These are phyloP conservation scores for Mucor racemosus DNA, from an alignment of 371 early-diverging fungal genomes.

Conservation along the genomic window DNA sequence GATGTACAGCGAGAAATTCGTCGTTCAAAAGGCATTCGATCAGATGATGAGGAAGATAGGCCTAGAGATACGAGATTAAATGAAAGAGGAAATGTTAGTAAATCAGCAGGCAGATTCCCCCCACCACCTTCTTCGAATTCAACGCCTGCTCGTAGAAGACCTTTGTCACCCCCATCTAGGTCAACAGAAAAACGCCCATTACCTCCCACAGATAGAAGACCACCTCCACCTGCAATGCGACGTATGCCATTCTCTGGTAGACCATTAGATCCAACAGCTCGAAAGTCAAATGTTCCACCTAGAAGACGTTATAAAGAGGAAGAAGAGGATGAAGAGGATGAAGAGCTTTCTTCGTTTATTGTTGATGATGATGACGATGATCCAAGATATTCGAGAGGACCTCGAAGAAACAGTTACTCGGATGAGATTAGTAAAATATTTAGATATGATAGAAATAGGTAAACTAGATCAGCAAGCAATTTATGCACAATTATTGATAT, in stretches of 20 bases:
- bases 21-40: slow-evolving; percentile 40
- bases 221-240: slow-evolving; percentile 13
- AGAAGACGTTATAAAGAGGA: slow-evolving; percentile 22
- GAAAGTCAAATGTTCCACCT: background rate
- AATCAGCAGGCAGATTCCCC: background rate
- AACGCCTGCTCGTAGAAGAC: slow-evolving; percentile 13
- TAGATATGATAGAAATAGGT: slow-evolving; percentile 44
- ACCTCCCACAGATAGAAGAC: background rate
- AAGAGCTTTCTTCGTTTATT: slow-evolving; percentile 44
- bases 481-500: slow-evolving; percentile 5
- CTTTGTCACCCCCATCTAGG: slow-evolving; percentile 10
- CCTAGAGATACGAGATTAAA: background rate
- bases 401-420: slow-evolving; percentile 30
- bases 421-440: slow-evolving; percentile 57
- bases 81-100: background rate
- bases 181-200: slow-evolving; percentile 1
- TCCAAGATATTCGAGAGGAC: slow-evolving; percentile 16
- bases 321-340: slow-evolving; percentile 45
- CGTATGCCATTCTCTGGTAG: slow-evolving; percentile 46
- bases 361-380: slow-evolving; percentile 52
- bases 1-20: slow-evolving; percentile 52
- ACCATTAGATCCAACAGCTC: slow-evolving; percentile 20
- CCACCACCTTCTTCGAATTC: background rate
- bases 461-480: background rate
- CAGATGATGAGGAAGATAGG: slow-evolving; percentile 36